Conservation (phyloP, 768 basidiomycete species). For the Boletus bicolor region DNA sequence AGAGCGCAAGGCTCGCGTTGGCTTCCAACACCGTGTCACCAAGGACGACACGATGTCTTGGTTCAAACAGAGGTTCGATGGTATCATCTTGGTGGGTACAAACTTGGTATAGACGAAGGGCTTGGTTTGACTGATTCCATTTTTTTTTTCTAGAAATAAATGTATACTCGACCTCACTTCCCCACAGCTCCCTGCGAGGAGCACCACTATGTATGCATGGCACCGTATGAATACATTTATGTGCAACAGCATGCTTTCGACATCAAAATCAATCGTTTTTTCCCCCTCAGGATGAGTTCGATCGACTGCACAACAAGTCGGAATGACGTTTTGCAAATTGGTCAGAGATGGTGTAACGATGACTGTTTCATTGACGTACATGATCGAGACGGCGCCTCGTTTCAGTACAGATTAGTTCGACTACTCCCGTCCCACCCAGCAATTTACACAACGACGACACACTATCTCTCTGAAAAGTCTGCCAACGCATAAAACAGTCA, state of each 20-base stretch:
- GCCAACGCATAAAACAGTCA: background rate
- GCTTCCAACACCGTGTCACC: constrained; percentile 85
- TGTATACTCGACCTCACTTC: constrained; percentile 1
- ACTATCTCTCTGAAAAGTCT: too few species aligned
- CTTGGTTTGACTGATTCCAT: background rate
- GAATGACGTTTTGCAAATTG: background rate
- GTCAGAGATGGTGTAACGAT: background rate
- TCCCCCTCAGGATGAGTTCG: background rate
- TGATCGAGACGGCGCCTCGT: background rate
- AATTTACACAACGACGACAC: background rate
- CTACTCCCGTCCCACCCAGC: background rate
- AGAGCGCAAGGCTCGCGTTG: constrained; percentile 82
- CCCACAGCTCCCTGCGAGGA: constrained; percentile 1
- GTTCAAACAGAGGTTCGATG: constrained; percentile 99
- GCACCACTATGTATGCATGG: constrained; percentile 21
- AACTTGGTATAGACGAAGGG: background rate
- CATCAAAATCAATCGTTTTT: constrained; percentile 21
- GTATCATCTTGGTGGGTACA: constrained; percentile 82
- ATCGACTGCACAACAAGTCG: background rate
- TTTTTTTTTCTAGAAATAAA: constrained; percentile 24
- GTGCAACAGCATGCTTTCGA: constrained; percentile 23
- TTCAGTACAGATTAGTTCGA: background rate
- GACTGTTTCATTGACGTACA: background rate
- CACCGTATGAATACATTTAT: constrained; percentile 25
- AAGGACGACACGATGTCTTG: constrained; percentile 96